Evolutionary conservation across 2,329 filamentous ascomycete genomes (phyloP).

Genomic region (Fusarium concolor): DNA sequence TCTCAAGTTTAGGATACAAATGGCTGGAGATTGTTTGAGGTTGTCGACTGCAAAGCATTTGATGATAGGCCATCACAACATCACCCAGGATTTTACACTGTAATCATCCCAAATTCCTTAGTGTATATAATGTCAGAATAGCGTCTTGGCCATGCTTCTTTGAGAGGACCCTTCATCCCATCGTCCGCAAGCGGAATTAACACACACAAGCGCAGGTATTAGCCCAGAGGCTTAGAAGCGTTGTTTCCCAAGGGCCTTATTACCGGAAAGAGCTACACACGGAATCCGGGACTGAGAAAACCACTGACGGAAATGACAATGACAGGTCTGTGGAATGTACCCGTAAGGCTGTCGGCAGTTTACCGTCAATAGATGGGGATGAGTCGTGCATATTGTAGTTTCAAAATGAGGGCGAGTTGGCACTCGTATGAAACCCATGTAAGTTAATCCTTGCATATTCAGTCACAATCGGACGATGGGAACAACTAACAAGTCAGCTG

Average conservation of each 20-base stretch:
- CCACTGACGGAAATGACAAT: background rate
- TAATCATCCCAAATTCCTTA: background rate
- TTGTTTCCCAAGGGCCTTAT: background rate
- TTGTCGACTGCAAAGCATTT: background rate
- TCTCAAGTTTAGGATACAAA: background rate
- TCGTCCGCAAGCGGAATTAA: conserved; percentile 10
- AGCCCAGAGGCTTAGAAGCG: background rate
- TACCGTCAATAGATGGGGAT: background rate
- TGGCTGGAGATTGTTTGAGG: background rate
- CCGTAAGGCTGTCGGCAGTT: background rate
- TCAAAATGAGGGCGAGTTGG: background rate
- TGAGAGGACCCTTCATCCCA: conserved; percentile 9
- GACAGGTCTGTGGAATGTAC: background rate
- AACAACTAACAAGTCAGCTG: background rate
- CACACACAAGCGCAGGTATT: background rate
- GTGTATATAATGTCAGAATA: background rate
- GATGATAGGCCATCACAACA: background rate
- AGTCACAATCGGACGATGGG: conserved; percentile 3
- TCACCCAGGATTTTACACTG: background rate
- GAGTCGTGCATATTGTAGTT: background rate
- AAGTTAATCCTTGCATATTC: background rate
- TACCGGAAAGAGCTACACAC: background rate
- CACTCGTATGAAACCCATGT: background rate
- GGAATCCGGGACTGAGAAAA: background rate
- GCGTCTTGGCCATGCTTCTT: background rate